Evolutionary conservation across 176 grass and related monocot species (phyloP), one percentile per base, ranked within the genome.

Genomic region (Olyra latifolia): DNA sequence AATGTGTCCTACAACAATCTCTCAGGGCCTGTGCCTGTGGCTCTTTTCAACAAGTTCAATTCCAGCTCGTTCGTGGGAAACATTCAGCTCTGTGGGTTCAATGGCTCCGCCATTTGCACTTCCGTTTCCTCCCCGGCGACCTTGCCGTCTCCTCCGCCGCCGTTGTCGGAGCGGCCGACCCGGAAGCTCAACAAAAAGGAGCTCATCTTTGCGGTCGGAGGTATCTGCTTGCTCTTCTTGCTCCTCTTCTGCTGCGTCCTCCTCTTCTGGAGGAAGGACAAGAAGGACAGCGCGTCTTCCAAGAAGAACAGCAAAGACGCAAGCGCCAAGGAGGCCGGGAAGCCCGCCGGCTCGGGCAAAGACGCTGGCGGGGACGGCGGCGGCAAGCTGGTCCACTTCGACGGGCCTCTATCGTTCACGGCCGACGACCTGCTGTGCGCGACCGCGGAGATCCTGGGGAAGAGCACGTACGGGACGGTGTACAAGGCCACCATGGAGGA

Each of bases 391-490:
- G 88, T 99, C 25, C 88, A 93, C 43, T 99, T 95, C 45, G 96
- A 99, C 10, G 96, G 92, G 11, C 79, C 72, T 16, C 80, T 91
- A 32, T 83, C 84, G 22, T 95, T 99, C 77, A 95, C 90, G 3
- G 92, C 96, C 3, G 96, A 99, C 43, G 96, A 99, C 29, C 84
- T 99, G 44, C 83, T 99, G 72, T 99, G 96, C 71, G 96, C 96
- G 3, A 99, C 92, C 1, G 96, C 96, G 7, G 96, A 99, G 88
- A 99, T 99, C 75, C 86, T 95, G 86, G 96, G 92, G 25, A 99
- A 99, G 92, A 95, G 96, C 86, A 95, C 88, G 2, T 99, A 99
- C 27, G 96, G 96, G 27, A 99, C 96, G 45, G 96, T 93, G 48
- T 99, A 99, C 77, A 99, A 95, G 88, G 90, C 96, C 0, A 99